Base-by-base conservation (phyloP, 805 yeast genomes). In the Sugiyamaella floridensis region DNA sequence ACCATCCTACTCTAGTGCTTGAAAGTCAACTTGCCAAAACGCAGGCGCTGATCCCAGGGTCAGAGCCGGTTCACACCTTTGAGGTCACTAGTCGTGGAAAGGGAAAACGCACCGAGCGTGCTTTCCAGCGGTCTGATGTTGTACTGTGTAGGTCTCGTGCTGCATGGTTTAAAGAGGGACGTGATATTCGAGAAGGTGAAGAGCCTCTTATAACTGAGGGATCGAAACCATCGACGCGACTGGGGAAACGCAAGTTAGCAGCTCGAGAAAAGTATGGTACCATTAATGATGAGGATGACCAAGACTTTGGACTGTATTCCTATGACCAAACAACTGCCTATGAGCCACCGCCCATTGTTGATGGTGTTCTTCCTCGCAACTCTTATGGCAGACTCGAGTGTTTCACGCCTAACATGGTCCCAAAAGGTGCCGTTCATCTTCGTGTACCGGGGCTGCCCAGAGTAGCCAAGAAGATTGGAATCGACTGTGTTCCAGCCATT, bases 311-410 rank as follows among this genome's bases (percentile, higher is more conserved):
- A 40, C 62, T 87, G 1, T 87, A 86, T 62, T 82, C 86, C 2
- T 81, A 78, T 51, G 82, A 77, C 47, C 93, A 86, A 63, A 87
- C 95, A 0, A 81, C 80, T 52, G 45, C 76, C 10, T 86, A 75
- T 59, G 68, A 69, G 2, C 88, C 95, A 4, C 81, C 81, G 0
- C 76, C 82, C 0, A 72, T 78, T 1, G 74, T 67, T 0, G 74
- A 82, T 58, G 93, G 93, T 0, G 70, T 72, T 40, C 76, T 87
- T 10, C 78, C 81, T 2, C 84, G 79, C 57, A 88, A 87, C 65
- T 80, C 81, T 0, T 88, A 70, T 65, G 93, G 92, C 0, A 86
- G 86, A 59, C 78, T 87, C 50, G 96, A 87, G 61, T 69, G 85
- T 1, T 87, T 84, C 67, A 76, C 75, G 1, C 77, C 82, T 0